Conservation (phyloP, 2,329 filamentous ascomycete species). For the Aspergillus udagawae region DNA sequence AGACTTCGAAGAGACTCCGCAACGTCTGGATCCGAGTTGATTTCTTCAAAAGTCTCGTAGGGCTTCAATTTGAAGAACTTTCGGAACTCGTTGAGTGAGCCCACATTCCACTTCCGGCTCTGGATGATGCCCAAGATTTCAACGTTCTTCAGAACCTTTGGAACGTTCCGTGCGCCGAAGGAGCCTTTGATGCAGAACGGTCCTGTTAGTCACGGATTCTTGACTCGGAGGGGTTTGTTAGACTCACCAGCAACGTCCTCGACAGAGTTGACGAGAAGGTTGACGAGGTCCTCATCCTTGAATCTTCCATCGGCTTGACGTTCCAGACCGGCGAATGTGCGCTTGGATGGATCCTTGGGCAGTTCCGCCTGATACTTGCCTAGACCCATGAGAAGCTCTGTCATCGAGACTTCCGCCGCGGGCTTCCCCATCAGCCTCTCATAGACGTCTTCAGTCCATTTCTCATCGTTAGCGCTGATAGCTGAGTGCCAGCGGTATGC, state of each 20-base stretch:
- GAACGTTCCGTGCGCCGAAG: constrained; percentile 71
- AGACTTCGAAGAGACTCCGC: constrained; percentile 62
- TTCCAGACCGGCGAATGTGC: constrained; percentile 63
- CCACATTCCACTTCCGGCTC: constrained; percentile 70
- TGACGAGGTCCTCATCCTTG: constrained; percentile 70
- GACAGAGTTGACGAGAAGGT: constrained; percentile 63
- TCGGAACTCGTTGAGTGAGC: constrained; percentile 78
- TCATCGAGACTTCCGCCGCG: constrained; percentile 52
- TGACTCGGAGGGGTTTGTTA: neutral
- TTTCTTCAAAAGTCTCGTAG: constrained; percentile 75
- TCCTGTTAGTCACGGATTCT: neutral
- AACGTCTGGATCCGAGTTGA: constrained; percentile 72
- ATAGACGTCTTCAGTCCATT: constrained; percentile 73
- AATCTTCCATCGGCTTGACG: constrained; percentile 66
- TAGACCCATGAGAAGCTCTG: constrained; percentile 61
- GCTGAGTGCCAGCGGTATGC: constrained; percentile 85
- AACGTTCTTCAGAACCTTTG: constrained; percentile 67
- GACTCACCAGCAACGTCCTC: constrained; percentile 56
- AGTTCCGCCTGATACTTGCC: constrained; percentile 59
- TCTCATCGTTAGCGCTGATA: constrained; percentile 70
- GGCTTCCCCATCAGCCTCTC: constrained; percentile 59
- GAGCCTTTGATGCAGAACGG: constrained; percentile 40
- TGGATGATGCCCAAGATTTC: constrained; percentile 80
- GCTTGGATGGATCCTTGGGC: constrained; percentile 63
- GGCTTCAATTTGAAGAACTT: constrained; percentile 74